Conservation (phyloP, 2,329 filamentous ascomycete species). For the Aspergillus awamori region DNA sequence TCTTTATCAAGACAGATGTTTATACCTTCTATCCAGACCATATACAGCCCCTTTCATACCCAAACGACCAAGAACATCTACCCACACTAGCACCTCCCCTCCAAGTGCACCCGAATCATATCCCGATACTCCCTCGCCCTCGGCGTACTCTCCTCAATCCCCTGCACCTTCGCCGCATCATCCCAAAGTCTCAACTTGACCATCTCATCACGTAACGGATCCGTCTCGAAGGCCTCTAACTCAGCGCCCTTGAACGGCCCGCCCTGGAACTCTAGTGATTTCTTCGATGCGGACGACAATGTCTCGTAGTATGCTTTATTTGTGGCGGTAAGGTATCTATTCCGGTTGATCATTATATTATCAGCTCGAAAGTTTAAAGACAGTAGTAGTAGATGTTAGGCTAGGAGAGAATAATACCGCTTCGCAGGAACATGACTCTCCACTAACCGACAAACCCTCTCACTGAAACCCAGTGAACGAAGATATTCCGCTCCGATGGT, state of each 20-base stretch:
- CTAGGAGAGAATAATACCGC: slow-evolving; percentile 13
- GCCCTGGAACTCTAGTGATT: slow-evolving; percentile 43
- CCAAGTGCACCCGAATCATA: slow-evolving; percentile 32
- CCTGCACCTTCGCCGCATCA: slow-evolving; percentile 41
- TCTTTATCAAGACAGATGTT: no score
- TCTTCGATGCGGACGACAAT: slow-evolving; percentile 42
- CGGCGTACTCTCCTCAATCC: slow-evolving; percentile 30
- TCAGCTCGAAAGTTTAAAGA: not conserved
- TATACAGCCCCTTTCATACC: not conserved
- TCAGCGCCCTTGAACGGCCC: slow-evolving; percentile 38
- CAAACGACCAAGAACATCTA: no score
- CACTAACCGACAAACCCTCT: slow-evolving; percentile 41
- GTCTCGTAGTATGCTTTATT: slow-evolving; percentile 38
- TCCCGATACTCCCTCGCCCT: slow-evolving; percentile 30
- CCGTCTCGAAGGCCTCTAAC: slow-evolving; percentile 31
- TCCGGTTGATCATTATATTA: not conserved
- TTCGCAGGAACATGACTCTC: slow-evolving; percentile 46
- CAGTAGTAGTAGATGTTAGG: not conserved
- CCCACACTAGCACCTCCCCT: not conserved
- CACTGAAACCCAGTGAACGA: slow-evolving; percentile 37
- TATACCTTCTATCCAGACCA: no score
- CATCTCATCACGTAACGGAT: slow-evolving; percentile 41
- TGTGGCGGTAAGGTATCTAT: slow-evolving; percentile 42
- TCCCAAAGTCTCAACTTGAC: slow-evolving; percentile 43
- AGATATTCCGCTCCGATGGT: slow-evolving; percentile 43